Evolutionary conservation across 1,284 basidiomycete genomes (phyloP).

Genomic region (Coriolopsis trogii): DNA sequence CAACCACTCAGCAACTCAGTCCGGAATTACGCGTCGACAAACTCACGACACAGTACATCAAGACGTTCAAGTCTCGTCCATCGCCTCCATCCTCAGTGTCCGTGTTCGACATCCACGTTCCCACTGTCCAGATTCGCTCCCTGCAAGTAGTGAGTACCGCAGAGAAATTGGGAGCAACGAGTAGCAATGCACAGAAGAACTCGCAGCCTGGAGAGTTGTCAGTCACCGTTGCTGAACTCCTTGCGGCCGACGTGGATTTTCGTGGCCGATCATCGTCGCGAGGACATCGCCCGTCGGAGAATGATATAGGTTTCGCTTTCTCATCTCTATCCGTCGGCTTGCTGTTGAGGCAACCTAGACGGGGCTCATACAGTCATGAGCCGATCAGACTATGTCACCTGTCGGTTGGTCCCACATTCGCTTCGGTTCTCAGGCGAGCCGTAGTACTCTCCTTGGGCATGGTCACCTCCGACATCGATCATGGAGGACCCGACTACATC

Average conservation of each 20-base stretch:
- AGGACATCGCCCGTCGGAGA: neutral
- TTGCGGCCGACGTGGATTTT: neutral
- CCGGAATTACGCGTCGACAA: slow-evolving; percentile 35
- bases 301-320: slow-evolving; percentile 3
- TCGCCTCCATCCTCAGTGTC: neutral
- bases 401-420: slow-evolving; percentile 12
- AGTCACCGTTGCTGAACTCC: slow-evolving; percentile 12
- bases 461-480: slow-evolving; percentile 20
- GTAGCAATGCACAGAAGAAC: neutral
- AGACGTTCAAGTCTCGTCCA: slow-evolving; percentile 13
- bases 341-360: slow-evolving; percentile 2
- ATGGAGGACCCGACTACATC: slow-evolving; percentile 23
- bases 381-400: slow-evolving; percentile 8
- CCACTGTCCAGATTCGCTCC: slow-evolving; percentile 19
- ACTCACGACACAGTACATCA: slow-evolving; percentile 29
- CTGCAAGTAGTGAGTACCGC: slow-evolving; percentile 17
- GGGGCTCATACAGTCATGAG: slow-evolving; percentile 15
- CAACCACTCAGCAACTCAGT: slow-evolving; percentile 25
- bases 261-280: slow-evolving; percentile 2
- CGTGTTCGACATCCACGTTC: slow-evolving; percentile 23
- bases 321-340: slow-evolving; percentile 10
- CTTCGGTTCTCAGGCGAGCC: slow-evolving; percentile 1
- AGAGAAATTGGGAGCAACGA: neutral
- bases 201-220: slow-evolving; percentile 2
- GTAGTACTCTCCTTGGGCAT: slow-evolving; percentile 13